A percentile compares a stretch with the other conserved stretches of the same genome.
phyloP scores from a whole-genome alignment of 1,284 basidiomycete genomes.

The Peniophora sp. region DNA sequence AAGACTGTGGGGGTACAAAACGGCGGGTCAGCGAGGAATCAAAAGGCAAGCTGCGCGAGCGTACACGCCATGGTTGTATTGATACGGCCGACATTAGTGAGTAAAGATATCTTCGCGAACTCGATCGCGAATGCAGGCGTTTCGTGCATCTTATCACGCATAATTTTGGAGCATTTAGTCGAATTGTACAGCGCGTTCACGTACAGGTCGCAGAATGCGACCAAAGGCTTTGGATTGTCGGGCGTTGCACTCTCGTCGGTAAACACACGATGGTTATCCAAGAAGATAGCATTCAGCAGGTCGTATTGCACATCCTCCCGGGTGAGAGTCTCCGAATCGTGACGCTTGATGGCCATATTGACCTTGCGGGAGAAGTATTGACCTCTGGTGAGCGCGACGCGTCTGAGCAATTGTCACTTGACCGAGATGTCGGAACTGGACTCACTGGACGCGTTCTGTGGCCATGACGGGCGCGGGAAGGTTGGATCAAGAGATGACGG shows the following conservation, averaged over 20 bases:
- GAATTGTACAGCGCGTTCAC: conserved; percentile 74
- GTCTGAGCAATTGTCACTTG: background rate
- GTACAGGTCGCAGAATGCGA: conserved; percentile 82
- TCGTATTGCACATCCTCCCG: conserved; percentile 83
- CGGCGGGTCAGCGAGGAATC: conserved; percentile 4
- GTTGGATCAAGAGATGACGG: background rate
- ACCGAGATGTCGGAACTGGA: background rate
- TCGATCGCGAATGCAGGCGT: conserved; percentile 75
- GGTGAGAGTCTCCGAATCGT: conserved; percentile 71
- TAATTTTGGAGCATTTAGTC: conserved; percentile 77
- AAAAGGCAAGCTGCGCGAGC: conserved; percentile 17
- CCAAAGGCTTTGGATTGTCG: conserved; percentile 40
- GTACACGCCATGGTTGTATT: conserved; percentile 92
- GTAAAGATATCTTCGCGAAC: conserved; percentile 76
- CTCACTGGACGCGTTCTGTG: background rate
- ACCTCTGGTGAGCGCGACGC: conserved; percentile 25
- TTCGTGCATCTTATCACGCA: conserved; percentile 79
- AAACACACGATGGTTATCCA: conserved; percentile 62
- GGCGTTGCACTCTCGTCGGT: conserved; percentile 40
- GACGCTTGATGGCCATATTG: conserved; percentile 62
- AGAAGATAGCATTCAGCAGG: conserved; percentile 73
- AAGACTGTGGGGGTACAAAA: conserved; percentile 30
- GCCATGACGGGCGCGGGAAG: background rate
- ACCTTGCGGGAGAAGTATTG: conserved; percentile 61
- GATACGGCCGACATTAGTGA: conserved; percentile 89